Conservation (phyloP, 106 monocot genomes). For the Allium fistulosum region DNA sequence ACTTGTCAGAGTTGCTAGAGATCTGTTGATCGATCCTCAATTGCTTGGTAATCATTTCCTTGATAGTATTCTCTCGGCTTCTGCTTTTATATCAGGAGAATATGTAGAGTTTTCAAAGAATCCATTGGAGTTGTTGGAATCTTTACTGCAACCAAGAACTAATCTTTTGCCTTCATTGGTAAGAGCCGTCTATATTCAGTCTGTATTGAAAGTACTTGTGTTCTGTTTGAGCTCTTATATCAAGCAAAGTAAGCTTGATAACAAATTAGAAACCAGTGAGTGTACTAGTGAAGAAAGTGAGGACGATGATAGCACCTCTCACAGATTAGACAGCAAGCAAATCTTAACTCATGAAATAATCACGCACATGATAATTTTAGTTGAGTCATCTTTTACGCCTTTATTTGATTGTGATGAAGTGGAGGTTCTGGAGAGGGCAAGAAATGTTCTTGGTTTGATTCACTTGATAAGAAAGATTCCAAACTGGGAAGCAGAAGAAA, state of each 20-base stretch:
- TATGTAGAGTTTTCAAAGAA: slow-evolving; percentile 71
- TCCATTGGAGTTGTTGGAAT: slow-evolving; percentile 74
- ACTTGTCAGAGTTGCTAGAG: slow-evolving; percentile 61
- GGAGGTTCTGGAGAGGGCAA: slow-evolving; percentile 69
- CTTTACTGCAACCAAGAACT: slow-evolving; percentile 75
- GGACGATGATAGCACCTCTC: neutral
- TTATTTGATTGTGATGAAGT: slow-evolving; percentile 55
- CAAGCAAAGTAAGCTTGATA: slow-evolving; percentile 6
- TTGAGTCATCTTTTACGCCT: slow-evolving; percentile 49
- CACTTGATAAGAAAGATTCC: slow-evolving; percentile 26
- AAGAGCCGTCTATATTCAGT: slow-evolving; percentile 85
- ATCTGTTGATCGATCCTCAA: slow-evolving; percentile 83
- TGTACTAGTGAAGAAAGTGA: slow-evolving; percentile 13
- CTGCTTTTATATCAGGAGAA: slow-evolving; percentile 86
- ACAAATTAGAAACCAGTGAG: slow-evolving; percentile 5
- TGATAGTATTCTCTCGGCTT: slow-evolving; percentile 51
- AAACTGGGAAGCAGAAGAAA: slow-evolving; percentile 21
- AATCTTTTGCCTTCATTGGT: slow-evolving; percentile 56
- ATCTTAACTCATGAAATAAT: slow-evolving; percentile 28
- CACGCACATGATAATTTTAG: slow-evolving; percentile 36
- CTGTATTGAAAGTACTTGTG: slow-evolving; percentile 63
- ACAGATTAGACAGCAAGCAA: slow-evolving; percentile 15
- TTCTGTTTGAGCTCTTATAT: slow-evolving; percentile 50
- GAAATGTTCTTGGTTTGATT: slow-evolving; percentile 70
- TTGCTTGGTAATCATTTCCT: slow-evolving; percentile 70